Conservation (phyloP, 345 rosid genomes). For the Aquilaria malaccensis region DNA sequence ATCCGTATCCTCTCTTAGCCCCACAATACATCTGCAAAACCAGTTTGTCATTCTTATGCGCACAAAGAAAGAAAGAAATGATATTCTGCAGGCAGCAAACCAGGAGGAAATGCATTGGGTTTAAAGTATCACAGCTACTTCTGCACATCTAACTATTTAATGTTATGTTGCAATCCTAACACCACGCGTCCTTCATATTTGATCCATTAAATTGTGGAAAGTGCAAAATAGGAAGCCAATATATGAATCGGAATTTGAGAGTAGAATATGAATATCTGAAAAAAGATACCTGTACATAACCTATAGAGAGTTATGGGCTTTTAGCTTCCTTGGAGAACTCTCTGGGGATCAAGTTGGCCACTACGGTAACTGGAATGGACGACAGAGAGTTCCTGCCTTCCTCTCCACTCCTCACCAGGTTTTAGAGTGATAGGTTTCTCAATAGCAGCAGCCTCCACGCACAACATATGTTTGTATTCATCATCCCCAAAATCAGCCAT, state of each 20-base stretch:
- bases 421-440: constrained; percentile 78
- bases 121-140: too few species aligned
- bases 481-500: constrained; percentile 91
- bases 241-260: background rate
- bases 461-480: constrained; percentile 91
- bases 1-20: too few species aligned
- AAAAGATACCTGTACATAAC: constrained; percentile 33
- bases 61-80: too few species aligned
- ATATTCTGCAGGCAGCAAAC: too few species aligned
- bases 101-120: too few species aligned
- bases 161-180: too few species aligned
- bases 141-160: too few species aligned
- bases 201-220: too few species aligned
- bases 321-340: constrained; percentile 52
- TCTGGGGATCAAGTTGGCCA: constrained; percentile 93
- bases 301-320: constrained; percentile 11
- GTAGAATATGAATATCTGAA: background rate
- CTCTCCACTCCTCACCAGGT: constrained; percentile 96
- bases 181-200: too few species aligned
- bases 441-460: constrained; percentile 84
- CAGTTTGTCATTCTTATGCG: too few species aligned
- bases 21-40: too few species aligned
- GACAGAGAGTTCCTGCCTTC: constrained; percentile 80
- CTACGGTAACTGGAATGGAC: constrained; percentile 96
- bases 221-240: too few species aligned